A percentile compares a stretch with the other conserved stretches of the same genome.
These are phyloP conservation scores for Ogataea methylovora DNA, from an alignment of 805 yeast species.

Conservation along the genomic window DNA sequence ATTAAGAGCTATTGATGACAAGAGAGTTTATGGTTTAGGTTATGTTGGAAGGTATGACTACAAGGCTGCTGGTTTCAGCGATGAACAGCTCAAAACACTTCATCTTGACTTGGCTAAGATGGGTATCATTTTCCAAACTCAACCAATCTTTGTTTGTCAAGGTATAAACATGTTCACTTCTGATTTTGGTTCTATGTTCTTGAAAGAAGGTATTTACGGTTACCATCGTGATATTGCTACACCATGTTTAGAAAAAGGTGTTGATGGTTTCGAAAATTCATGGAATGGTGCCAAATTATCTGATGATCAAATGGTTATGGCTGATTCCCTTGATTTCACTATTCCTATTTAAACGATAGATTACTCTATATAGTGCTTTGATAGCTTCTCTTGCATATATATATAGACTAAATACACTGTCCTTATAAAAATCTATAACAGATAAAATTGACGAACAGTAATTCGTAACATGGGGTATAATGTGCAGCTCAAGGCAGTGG, in stretches of 20 bases:
- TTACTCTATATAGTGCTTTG: conserved; percentile 3
- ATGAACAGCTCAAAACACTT: conserved; percentile 36
- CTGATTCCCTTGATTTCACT: conserved; percentile 10
- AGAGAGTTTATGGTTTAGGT: conserved; percentile 51
- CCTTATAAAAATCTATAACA: not conserved
- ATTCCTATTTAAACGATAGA: conserved; percentile 7
- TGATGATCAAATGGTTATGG: conserved; percentile 12
- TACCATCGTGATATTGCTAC: conserved; percentile 12
- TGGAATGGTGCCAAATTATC: conserved; percentile 17
- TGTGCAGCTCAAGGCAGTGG: too few species aligned
- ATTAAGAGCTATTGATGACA: conserved; percentile 41
- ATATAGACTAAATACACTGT: conserved; percentile 19
- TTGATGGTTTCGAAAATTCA: conserved; percentile 14
- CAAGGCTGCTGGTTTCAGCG: conserved; percentile 47
- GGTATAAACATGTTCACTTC: conserved; percentile 47
- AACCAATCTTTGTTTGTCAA: conserved; percentile 48
- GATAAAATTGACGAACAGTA: too few species aligned
- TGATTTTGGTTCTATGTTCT: conserved; percentile 43
- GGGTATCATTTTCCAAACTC: conserved; percentile 44
- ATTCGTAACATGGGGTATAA: too few species aligned
- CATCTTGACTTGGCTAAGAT: conserved; percentile 48
- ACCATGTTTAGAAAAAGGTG: conserved; percentile 5
- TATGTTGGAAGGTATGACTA: conserved; percentile 57
- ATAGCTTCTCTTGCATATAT: conserved; percentile 5
- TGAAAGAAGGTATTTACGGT: conserved; percentile 48